Evolutionary conservation across 345 rosid species (phyloP).

Genomic region (Lepidium aucheri): DNA sequence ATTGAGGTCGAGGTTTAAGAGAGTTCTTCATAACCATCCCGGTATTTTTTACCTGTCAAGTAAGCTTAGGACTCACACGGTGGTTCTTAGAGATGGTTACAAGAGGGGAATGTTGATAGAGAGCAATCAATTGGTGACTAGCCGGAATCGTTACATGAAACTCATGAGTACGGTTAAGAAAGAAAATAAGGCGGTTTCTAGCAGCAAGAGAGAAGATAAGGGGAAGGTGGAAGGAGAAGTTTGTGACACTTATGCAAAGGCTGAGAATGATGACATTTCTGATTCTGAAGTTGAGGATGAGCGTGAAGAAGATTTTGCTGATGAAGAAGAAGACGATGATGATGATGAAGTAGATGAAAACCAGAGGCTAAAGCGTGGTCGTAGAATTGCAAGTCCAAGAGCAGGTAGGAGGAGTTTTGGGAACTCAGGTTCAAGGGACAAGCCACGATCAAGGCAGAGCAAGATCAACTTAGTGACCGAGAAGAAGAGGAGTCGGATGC

Average conservation of each 20-base stretch:
- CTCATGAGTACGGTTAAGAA: constrained; percentile 58
- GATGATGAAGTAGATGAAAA: constrained; percentile 26
- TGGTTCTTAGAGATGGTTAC: constrained; percentile 66
- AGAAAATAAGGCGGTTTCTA: constrained; percentile 27
- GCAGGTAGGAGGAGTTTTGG: constrained; percentile 14
- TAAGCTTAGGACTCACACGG: constrained; percentile 64
- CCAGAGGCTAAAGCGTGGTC: constrained; percentile 12
- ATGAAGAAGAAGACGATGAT: constrained; percentile 22
- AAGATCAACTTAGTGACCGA: constrained; percentile 20
- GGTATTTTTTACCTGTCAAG: constrained; percentile 69
- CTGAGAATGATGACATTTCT: constrained; percentile 32
- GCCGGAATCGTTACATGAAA: constrained; percentile 64
- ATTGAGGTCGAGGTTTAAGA: constrained; percentile 76
- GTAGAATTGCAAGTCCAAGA: constrained; percentile 18
- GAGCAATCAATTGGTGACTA: constrained; percentile 42
- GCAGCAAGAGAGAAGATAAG: constrained; percentile 33
- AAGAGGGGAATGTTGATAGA: constrained; percentile 67
- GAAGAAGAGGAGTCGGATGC: constrained; percentile 16
- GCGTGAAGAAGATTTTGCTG: constrained; percentile 11
- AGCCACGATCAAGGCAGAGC: constrained; percentile 19
- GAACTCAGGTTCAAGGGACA: constrained; percentile 17
- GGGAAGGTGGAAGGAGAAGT: constrained; percentile 31
- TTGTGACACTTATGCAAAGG: constrained; percentile 34
- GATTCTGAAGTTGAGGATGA: constrained; percentile 32
- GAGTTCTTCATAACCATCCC: constrained; percentile 63